Evolutionary conservation across 1,284 basidiomycete species (phyloP), one percentile per base, ranked within the genome.

Genomic region (Ceratobasidium papillatum): DNA sequence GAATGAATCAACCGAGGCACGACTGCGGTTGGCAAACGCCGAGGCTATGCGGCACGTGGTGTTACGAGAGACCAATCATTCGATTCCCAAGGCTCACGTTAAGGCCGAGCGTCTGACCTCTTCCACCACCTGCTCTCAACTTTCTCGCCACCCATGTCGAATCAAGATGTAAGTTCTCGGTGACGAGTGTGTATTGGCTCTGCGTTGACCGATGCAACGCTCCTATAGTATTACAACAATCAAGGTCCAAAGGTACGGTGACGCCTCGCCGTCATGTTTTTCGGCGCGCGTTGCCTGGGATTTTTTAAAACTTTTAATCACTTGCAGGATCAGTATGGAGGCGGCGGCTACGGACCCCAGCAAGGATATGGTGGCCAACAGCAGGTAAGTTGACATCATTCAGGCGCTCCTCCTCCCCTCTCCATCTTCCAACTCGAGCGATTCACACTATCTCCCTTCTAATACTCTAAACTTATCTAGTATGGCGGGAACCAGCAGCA

Each of bases 31-130:
- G 65, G 65, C 19, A 47, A 47, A 47, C 45, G 32, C 32, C 34
- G 63, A n/a, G 63, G 63, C 45, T 14, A 61, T 22, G 7, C 32
- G 45, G 56, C 68, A 71, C 68, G 68, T 71, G 68, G 27, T 38
- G 9, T 71, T 71, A 71, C 68, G 68, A 47, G 38, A 71, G 22
- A 2, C 32, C 8, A 32, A 71, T 71, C 56, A 61, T 47, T 59
- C 56, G 68, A 61, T 71, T 59, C 68, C 68, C 41, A 47, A 61
- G 56, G 32, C 68, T 71, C 68, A 58, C 68, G 68, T 71, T 54
- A 71, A 54, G 34, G 27, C 56, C 36, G 25, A 43, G 25, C 32
- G 30, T 43, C 32, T 59, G 8, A 45, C 38, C 9, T 34, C 68
- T 32, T 47, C 68, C 54, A 59, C 68, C 36, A 61, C 68, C 68